phyloP scores from a whole-genome alignment of 2,329 filamentous ascomycete genomes.

The Colletotrichum gloeosporioides region DNA sequence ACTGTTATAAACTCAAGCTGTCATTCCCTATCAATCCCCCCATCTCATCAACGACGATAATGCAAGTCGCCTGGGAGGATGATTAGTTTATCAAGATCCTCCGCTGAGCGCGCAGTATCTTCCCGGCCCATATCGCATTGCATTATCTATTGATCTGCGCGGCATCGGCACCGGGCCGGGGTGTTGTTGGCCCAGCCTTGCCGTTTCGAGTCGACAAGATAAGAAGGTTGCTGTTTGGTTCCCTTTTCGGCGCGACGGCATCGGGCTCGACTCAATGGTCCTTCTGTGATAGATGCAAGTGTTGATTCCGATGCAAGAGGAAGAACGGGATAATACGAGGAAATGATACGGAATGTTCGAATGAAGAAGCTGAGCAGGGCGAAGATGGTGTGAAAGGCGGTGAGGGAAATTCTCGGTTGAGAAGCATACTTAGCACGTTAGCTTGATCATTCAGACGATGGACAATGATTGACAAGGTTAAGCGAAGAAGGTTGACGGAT shows the following conservation, averaged over 20 bases:
- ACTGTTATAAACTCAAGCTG: background rate
- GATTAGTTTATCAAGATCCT: background rate
- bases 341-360: background rate
- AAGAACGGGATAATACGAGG: background rate
- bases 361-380: background rate
- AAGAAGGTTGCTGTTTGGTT: conserved; percentile 19
- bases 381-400: conserved; percentile 17
- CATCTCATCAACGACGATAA: background rate
- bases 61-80: background rate
- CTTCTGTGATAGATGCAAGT: background rate
- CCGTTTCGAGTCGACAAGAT: conserved; percentile 6
- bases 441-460: background rate
- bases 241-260: background rate
- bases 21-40: background rate
- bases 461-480: background rate
- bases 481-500: background rate
- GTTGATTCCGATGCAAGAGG: background rate
- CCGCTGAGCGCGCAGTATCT: background rate
- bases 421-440: background rate
- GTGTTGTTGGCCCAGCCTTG: conserved; percentile 5
- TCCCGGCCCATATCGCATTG: conserved; percentile 4
- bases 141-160: conserved; percentile 21
- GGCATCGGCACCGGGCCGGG: conserved; percentile 1
- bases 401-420: background rate
- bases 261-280: background rate